These are phyloP conservation scores for Solanum pimpinellifolium DNA, from an alignment of 257 asterid genomes.

Conservation along the genomic window DNA sequence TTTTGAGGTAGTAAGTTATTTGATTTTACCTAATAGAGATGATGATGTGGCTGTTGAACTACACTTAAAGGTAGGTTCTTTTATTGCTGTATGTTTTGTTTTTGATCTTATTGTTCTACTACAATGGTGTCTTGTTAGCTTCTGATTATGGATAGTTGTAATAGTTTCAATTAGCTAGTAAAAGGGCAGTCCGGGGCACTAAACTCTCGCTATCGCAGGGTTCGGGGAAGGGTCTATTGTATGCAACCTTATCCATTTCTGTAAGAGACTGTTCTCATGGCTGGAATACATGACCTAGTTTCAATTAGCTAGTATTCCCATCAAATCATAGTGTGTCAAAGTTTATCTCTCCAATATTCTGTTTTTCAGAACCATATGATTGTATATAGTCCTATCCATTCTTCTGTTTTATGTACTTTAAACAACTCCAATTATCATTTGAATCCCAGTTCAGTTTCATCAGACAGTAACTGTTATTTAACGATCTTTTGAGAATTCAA, in stretches of 20 bases:
- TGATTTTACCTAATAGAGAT: slow-evolving; percentile 59
- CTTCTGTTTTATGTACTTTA: not conserved
- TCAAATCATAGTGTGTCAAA: not conserved
- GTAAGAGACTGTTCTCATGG: not conserved
- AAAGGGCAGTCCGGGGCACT: not conserved
- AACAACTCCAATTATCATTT: not conserved
- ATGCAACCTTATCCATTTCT: not conserved
- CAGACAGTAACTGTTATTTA: not conserved
- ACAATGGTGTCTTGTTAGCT: not conserved
- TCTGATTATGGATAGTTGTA: not conserved
- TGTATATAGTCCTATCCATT: not conserved
- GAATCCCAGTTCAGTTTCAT: not conserved
- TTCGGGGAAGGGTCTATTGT: not conserved
- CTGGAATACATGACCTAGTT: not conserved
- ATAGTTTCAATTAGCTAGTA: not conserved
- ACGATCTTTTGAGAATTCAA: not conserved
- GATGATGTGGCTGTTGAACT: slow-evolving; percentile 72
- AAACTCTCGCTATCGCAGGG: not conserved
- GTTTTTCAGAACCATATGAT: not conserved
- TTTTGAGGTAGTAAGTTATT: slow-evolving; percentile 39
- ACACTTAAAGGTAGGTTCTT: slow-evolving; percentile 49
- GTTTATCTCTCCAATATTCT: not conserved
- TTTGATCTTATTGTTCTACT: not conserved
- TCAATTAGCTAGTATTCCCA: not conserved
- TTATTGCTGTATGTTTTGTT: not conserved